phyloP scores from a whole-genome alignment of 257 asterid genomes.

The Verbascum thapsus region DNA sequence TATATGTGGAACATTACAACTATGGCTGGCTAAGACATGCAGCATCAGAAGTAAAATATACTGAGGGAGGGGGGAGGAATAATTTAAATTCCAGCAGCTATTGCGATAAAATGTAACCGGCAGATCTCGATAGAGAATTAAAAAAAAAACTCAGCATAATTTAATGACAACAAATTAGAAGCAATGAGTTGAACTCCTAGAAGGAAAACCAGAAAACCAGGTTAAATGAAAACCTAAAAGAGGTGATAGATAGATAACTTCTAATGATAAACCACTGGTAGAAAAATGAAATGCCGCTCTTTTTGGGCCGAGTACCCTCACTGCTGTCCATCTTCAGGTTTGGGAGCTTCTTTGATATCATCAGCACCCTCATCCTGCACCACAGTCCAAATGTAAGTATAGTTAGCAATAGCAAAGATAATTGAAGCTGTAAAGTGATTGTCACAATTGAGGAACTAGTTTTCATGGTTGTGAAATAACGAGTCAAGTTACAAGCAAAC shows the following conservation, averaged over 20 bases:
- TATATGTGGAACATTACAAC: no score
- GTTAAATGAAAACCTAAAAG: no score
- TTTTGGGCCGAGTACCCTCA: conserved; percentile 29
- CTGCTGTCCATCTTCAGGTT: conserved; percentile 46
- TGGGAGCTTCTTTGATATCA: conserved; percentile 54
- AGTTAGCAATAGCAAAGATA: background rate
- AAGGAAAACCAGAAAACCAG: background rate
- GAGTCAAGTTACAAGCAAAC: background rate
- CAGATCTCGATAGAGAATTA: no score
- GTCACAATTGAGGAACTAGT: background rate
- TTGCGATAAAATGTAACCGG: no score
- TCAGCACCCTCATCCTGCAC: conserved; percentile 58
- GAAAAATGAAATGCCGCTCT: background rate
- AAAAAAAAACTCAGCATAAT: no score
- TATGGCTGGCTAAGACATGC: no score
- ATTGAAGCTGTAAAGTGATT: conserved; percentile 2
- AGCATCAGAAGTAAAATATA: no score
- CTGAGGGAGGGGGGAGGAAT: no score
- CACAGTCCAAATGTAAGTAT: background rate
- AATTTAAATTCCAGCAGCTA: no score
- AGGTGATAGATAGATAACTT: background rate
- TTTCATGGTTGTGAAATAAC: background rate
- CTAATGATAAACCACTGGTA: no score
- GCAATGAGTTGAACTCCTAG: background rate
- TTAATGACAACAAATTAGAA: background rate